A percentile compares a stretch with the other conserved stretches of the same genome.
Evolutionary conservation across 2,329 filamentous ascomycete genomes (phyloP).

Genomic region (Fusarium sp.): DNA sequence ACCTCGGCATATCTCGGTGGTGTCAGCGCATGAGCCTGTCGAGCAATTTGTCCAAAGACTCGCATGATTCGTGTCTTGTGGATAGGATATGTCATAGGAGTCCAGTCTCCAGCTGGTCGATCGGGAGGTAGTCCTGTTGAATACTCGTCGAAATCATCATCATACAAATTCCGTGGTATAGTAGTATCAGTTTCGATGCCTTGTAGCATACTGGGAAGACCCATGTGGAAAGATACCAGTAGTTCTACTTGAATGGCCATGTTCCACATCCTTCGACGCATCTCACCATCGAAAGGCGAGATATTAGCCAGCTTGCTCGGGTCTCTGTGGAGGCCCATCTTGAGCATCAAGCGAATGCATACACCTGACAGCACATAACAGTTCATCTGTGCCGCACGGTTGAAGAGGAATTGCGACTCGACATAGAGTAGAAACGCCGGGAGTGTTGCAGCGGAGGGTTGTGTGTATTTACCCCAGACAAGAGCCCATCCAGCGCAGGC

Average conservation of each 20-base stretch:
- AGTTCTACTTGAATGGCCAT: constrained; percentile 71
- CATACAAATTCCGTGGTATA: constrained; percentile 72
- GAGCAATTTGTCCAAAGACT: constrained; percentile 64
- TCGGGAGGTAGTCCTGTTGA: constrained; percentile 67
- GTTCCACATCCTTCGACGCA: constrained; percentile 67
- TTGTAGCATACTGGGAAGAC: constrained; percentile 75
- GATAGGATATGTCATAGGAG: constrained; percentile 68
- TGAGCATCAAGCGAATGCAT: constrained; percentile 67
- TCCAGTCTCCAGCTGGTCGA: constrained; percentile 70
- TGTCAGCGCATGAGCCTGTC: constrained; percentile 63
- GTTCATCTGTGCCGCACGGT: constrained; percentile 64
- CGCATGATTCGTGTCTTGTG: constrained; percentile 63
- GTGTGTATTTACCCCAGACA: constrained; percentile 63
- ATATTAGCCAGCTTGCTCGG: constrained; percentile 65
- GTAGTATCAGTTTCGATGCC: constrained; percentile 73
- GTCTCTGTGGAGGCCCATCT: constrained; percentile 71
- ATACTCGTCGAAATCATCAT: constrained; percentile 74
- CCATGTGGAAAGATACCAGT: constrained; percentile 75
- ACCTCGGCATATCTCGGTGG: constrained; percentile 64
- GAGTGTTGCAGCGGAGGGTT: constrained; percentile 63
- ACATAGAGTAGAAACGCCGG: constrained; percentile 66
- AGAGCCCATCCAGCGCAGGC: constrained; percentile 66
- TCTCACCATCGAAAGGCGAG: constrained; percentile 66
- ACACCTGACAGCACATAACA: constrained; percentile 67
- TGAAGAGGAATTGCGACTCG: constrained; percentile 67